These are phyloP conservation scores for Zasmidium angulare DNA, from an alignment of 2,329 filamentous ascomycete genomes.

Conservation along the genomic window DNA sequence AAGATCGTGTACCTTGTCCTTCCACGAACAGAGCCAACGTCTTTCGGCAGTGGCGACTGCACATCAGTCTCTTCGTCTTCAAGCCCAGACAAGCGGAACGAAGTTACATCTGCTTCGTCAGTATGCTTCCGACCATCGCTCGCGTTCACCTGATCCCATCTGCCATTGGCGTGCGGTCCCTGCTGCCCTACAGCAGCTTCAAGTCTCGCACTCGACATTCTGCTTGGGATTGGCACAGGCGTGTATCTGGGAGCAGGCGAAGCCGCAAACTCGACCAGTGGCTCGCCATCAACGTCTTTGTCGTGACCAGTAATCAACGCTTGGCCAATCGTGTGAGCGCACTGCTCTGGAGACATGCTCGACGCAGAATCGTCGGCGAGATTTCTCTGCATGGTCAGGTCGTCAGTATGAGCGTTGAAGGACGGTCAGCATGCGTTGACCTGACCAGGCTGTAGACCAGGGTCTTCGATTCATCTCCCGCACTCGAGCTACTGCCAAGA, in stretches of 20 bases:
- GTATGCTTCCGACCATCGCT: not conserved
- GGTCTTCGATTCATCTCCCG: not conserved
- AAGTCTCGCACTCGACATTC: conserved; percentile 12
- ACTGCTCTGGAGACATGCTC: not conserved
- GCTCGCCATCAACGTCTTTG: not conserved
- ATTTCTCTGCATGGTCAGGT: not conserved
- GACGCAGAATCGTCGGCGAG: not conserved
- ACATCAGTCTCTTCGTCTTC: not conserved
- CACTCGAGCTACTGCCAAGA: not conserved
- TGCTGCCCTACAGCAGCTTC: not conserved
- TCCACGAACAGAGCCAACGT: not conserved
- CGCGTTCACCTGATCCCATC: not conserved
- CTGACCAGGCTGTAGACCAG: not conserved
- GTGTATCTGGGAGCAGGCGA: conserved; percentile 14
- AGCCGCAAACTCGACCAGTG: not conserved
- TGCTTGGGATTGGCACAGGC: conserved; percentile 15
- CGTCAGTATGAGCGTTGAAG: not conserved
- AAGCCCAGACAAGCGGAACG: conserved; percentile 2
- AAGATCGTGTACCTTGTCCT: not conserved
- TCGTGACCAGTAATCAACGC: not conserved
- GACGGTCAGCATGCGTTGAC: not conserved
- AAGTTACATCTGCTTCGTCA: conserved; percentile 1
- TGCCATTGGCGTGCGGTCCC: not conserved
- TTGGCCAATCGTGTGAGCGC: not conserved
- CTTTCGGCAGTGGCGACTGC: not conserved